Evolutionary conservation across 257 asterid genomes (phyloP).

Genomic region (Misopates orontium): DNA sequence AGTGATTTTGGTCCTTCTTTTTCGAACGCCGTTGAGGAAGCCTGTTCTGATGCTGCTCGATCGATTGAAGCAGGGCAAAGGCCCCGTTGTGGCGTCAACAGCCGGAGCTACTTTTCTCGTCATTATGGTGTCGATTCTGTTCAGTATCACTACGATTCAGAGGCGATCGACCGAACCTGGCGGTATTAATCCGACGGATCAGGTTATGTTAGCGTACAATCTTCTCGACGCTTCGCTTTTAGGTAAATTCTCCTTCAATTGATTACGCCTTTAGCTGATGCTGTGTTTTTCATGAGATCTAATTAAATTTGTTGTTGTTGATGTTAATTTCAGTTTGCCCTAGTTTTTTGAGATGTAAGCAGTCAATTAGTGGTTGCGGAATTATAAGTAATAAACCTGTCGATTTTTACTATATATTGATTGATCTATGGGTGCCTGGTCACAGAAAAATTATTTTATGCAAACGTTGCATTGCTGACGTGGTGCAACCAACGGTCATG

Average conservation of each 20-base stretch:
- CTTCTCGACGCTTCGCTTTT: slow-evolving; percentile 67
- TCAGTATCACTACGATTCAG: slow-evolving; percentile 42
- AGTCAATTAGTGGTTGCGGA: no score
- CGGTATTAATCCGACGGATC: slow-evolving; percentile 62
- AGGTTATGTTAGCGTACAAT: slow-evolving; percentile 64
- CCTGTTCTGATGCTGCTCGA: slow-evolving; percentile 56
- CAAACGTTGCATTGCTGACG: no score
- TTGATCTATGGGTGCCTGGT: no score
- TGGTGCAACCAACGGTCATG: no score
- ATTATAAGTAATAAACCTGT: no score
- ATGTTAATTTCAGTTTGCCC: no score
- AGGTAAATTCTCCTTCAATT: slow-evolving; percentile 33
- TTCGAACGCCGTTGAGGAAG: slow-evolving; percentile 69
- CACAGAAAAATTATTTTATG: no score
- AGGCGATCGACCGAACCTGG: slow-evolving; percentile 48
- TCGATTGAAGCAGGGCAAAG: slow-evolving; percentile 65
- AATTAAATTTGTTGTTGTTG: not conserved
- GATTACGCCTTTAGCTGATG: not conserved
- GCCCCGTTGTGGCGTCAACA: slow-evolving; percentile 66
- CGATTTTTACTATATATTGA: no score
- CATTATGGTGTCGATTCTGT: slow-evolving; percentile 51
- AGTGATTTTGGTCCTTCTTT: slow-evolving; percentile 52
- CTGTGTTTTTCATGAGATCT: not conserved
- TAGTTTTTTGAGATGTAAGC: no score
- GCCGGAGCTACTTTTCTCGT: slow-evolving; percentile 68